Conservation (phyloP, 768 basidiomycete species). For the Rubroboletus satanas region DNA sequence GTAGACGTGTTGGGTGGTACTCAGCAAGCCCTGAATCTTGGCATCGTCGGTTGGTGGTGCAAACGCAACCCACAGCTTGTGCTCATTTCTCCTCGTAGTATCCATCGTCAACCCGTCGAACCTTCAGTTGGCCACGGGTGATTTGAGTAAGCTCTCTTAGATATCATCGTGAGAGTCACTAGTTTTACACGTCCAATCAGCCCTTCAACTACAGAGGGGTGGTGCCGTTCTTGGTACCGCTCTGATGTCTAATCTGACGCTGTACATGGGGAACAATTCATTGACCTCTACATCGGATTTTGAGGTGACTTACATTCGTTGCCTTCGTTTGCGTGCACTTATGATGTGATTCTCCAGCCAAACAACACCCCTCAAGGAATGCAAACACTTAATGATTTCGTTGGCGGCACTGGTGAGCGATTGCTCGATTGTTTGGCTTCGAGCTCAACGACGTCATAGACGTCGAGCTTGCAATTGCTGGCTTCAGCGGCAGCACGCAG, state of each 20-base stretch:
- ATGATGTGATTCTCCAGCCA: slow-evolving; percentile 37
- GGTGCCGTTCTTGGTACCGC: slow-evolving; percentile 55
- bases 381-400: slow-evolving; percentile 65
- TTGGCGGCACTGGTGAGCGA: slow-evolving; percentile 50
- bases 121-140: slow-evolving; percentile 57
- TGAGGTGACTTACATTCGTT: slow-evolving; percentile 31
- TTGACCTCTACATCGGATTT: slow-evolving; percentile 49
- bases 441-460: slow-evolving; percentile 33
- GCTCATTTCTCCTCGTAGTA: slow-evolving; percentile 33
- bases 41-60: slow-evolving; percentile 47
- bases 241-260: slow-evolving; percentile 54
- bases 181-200: slow-evolving; percentile 29
- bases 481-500: slow-evolving; percentile 57
- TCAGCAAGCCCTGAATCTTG: slow-evolving; percentile 51
- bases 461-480: slow-evolving; percentile 52
- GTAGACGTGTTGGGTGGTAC: slow-evolving; percentile 71
- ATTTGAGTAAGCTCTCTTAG: slow-evolving; percentile 47
- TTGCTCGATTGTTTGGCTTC: not conserved
- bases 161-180: not conserved
- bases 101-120: slow-evolving; percentile 67
- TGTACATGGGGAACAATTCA: slow-evolving; percentile 59
- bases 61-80: not conserved
- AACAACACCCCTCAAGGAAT: slow-evolving; percentile 57
- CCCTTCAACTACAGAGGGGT: slow-evolving; percentile 52
- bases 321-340: not conserved